These are phyloP conservation scores for Aspergillus aculeatinus DNA, from an alignment of 2,329 filamentous ascomycete genomes.

Conservation along the genomic window DNA sequence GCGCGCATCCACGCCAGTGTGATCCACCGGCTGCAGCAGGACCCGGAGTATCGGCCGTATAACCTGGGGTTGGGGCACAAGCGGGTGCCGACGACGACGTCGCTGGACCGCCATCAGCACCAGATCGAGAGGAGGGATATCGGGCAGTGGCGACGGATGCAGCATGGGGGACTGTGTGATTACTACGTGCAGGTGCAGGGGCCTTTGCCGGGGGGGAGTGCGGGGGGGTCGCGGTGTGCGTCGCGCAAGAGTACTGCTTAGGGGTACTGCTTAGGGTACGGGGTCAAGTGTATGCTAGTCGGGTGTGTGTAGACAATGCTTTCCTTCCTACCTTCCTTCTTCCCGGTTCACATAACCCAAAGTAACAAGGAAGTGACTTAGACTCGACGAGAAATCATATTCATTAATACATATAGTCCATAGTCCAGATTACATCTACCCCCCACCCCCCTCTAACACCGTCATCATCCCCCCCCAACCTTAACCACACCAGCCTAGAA, in stretches of 20 bases:
- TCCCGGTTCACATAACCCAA: no score
- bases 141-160: slow-evolving; percentile 6
- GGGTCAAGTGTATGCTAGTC: no score
- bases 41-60: slow-evolving; percentile 19
- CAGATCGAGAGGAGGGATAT: slow-evolving; percentile 9
- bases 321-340: no score
- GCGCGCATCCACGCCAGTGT: slow-evolving; percentile 21
- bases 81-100: background rate
- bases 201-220: background rate
- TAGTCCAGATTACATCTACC: no score
- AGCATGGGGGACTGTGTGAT: background rate
- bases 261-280: background rate
- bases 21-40: slow-evolving; percentile 11
- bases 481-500: slow-evolving; percentile 13
- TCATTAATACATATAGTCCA: no score
- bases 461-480: no score
- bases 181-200: background rate
- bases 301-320: background rate
- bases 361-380: no score
- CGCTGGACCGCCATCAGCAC: no score
- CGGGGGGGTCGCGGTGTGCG: background rate
- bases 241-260: background rate
- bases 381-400: no score
- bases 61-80: slow-evolving; percentile 21
- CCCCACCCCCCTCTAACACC: background rate